Conservation (phyloP, 2,329 filamentous ascomycete species). For the Pleomassaria siparia region DNA sequence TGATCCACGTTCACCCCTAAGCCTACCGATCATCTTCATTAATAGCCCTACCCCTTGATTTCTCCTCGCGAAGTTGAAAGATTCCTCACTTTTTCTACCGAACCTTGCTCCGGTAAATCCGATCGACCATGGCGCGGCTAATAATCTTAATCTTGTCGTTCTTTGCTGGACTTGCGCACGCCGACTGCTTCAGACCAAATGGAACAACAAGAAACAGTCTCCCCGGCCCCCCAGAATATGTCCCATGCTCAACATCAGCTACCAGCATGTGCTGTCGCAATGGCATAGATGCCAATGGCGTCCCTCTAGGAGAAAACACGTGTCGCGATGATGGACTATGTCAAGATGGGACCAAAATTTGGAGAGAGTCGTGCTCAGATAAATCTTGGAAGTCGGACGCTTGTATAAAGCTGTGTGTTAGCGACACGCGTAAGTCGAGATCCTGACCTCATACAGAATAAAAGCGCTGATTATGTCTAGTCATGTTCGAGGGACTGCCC, state of each 20-base stretch:
- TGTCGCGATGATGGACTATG: neutral
- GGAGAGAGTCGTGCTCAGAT: neutral
- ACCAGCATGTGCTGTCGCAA: constrained; percentile 1
- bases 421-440: neutral
- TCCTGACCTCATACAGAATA: too few relatives aligned
- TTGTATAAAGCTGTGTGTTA: constrained; percentile 1
- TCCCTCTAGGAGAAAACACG: neutral
- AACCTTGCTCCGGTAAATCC: neutral
- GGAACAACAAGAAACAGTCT: neutral
- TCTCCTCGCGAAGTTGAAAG: neutral
- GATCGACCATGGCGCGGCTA: neutral
- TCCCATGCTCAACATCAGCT: neutral
- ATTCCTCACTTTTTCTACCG: neutral
- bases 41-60: neutral
- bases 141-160: neutral
- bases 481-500: neutral
- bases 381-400: neutral
- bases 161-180: neutral
- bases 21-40: neutral
- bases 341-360: neutral
- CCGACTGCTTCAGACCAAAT: neutral
- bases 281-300: too few relatives aligned
- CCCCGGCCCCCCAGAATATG: neutral
- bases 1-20: neutral
- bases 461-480: too few relatives aligned